Base-by-base conservation (phyloP, 2,329 filamentous ascomycete genomes). In the Pezicula neosporulosa region DNA sequence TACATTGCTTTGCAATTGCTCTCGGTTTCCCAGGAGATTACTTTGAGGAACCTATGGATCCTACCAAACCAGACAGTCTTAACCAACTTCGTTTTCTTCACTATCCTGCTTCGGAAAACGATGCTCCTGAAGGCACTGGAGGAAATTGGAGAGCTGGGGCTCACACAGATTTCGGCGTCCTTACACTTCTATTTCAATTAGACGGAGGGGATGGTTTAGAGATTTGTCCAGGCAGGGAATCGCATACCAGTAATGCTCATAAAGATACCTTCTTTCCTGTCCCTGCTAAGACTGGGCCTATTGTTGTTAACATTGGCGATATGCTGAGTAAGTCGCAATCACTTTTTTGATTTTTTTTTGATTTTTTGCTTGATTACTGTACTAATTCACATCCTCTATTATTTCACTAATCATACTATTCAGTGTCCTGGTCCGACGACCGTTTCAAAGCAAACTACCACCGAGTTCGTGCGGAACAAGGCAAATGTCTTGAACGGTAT, bases 371-470 rank as follows among this genome's bases (percentile, higher is more conserved):
- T n/a, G n/a, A n/a, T n/a, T n/a, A n/a, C n/a, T n/a, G n/a, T 21
- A 21, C 5, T 21, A 5, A 21, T 21, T 3, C 5, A 21, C 5
- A 21, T 21, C 5, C 3, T 21, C 21, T 21, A 21, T 21, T 21
- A 16, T 4, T 12, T 16, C 21, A 6, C 35, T 37, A 6, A 37
- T 37, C 12, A 16, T 19, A 16, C 5, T 21, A 12, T 21, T 21
- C 5, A 42, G 39, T 86, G 82, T 77, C 72, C 35, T 84, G 82
- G 81, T 81, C 75, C 21, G 82, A 86, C 61, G 83, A 86, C 63
- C 74, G 81, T 16, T 84, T 85, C 70, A 85, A 85, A 66, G 81
- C 76, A 30, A 84, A 81, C 0, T 80, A 83, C 48, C 82, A 85
- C 63, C 76, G 81, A 7, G 81, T 85, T 53, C 15, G 39, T 16